Conservation (phyloP, 768 basidiomycete species). For the Fomitopsis pulvina region DNA sequence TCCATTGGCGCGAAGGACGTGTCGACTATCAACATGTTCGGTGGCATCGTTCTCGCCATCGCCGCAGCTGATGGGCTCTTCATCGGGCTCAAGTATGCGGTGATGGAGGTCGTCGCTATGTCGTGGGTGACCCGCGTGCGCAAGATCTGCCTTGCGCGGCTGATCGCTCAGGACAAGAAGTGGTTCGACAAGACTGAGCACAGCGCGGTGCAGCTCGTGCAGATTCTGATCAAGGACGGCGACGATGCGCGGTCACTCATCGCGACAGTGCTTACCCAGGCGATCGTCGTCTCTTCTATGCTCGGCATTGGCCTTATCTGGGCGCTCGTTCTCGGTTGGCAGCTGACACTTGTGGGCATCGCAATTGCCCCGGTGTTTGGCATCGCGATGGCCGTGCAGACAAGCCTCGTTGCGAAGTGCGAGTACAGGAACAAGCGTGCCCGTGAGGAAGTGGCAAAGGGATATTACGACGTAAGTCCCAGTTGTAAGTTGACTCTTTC, state of each 20-base stretch:
- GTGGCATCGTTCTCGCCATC: constrained; percentile 64
- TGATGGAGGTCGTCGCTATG: constrained; percentile 72
- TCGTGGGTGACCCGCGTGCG: constrained; percentile 71
- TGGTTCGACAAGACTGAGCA: constrained; percentile 79
- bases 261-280: constrained; percentile 64
- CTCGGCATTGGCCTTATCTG: constrained; percentile 78
- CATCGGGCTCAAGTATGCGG: constrained; percentile 68
- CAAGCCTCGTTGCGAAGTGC: constrained; percentile 58
- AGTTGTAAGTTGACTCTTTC: not conserved
- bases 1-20: constrained; percentile 63
- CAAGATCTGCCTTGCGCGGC: constrained; percentile 40
- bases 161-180: constrained; percentile 75
- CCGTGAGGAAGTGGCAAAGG: constrained; percentile 78
- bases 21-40: constrained; percentile 58
- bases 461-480: constrained; percentile 75
- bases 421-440: constrained; percentile 79
- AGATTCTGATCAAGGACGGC: constrained; percentile 78
- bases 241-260: constrained; percentile 83
- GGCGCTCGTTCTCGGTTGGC: constrained; percentile 87
- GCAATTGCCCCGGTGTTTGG: constrained; percentile 84
- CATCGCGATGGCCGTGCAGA: constrained; percentile 66
- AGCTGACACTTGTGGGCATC: constrained; percentile 85
- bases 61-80: constrained; percentile 74
- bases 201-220: constrained; percentile 54
- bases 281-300: constrained; percentile 73